These are phyloP conservation scores for Senecio squalidus DNA, from an alignment of 140 eudicot species.

Conservation along the genomic window DNA sequence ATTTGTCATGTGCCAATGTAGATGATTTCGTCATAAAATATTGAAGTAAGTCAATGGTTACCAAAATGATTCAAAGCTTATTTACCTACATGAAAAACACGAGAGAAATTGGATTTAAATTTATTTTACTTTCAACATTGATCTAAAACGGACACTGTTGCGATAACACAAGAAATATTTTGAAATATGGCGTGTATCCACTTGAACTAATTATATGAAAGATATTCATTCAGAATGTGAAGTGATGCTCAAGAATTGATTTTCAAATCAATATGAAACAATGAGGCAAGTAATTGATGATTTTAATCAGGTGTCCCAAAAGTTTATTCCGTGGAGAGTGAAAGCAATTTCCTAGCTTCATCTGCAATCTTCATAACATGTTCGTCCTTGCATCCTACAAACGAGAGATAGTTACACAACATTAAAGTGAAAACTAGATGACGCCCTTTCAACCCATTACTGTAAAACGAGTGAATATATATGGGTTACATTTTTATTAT, in stretches of 20 bases:
- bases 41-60: no score
- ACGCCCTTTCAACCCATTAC: neutral
- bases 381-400: constrained; percentile 69
- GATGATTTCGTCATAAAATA: no score
- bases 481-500: neutral
- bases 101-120: no score
- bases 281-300: neutral
- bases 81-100: no score
- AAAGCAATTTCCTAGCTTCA: constrained; percentile 60
- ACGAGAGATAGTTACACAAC: neutral
- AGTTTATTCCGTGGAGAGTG: constrained; percentile 4
- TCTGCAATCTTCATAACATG: constrained; percentile 71
- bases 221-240: neutral
- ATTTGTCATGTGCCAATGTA: no score
- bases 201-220: no score
- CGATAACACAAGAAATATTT: no score
- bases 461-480: neutral
- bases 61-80: no score
- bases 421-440: neutral
- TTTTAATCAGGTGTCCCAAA: constrained; percentile 1
- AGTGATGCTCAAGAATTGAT: constrained; percentile 15
- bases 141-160: no score
- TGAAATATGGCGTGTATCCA: no score
- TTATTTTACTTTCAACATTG: no score
- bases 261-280: neutral